Base-by-base conservation (phyloP, 2,329 filamentous ascomycete species). In the Xylaria sp. region DNA sequence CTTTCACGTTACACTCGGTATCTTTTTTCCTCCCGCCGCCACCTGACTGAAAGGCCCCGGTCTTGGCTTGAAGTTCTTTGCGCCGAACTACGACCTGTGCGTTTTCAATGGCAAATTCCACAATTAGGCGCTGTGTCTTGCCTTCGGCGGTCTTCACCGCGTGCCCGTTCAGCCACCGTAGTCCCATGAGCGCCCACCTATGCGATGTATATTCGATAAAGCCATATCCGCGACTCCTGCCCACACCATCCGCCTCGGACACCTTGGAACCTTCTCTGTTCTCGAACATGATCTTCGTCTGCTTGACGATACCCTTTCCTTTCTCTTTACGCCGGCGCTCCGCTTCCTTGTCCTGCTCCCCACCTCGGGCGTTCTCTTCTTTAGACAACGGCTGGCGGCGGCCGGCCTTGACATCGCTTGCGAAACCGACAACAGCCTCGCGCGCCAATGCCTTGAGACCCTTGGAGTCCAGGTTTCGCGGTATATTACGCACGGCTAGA, bases 71-170 rank as follows among this genome's bases (percentile, higher is more conserved):
- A 51, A 83, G 80, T 78, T 94, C 91, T 69, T 85, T 88, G 64
- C 97, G 88, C 72, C 96, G 87, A 73, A 91, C 88, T n/a, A 99
- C 91, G 0, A 99, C 96, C 77, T 98, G 94, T 0, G 94, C 94
- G 76, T 99, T 99, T 82, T 99, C 96, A 79, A 99, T 97, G 23
- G 96, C 94, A 79, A 99, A 99, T 80, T 99, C 97, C 46, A 95
- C 95, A 77, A 99, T 94, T 61, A 99, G 83, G 13, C 96, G 88
- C 81, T 96, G 94, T 79, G 94, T 95, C 82, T 92, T 93, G 72
- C 96, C 94, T 62, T 87, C 82, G 28, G 84, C 82, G 71, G 86
- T 88, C 75, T 86, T 84, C 20, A 89, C 75, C 39, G 88, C 83
- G 68, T 88, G 91, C 1, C 95, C 94, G 79, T 99, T 99, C 66